Evolutionary conservation across 2,329 filamentous ascomycete species (phyloP).

Genomic region (Ophiostoma tasmaniense): DNA sequence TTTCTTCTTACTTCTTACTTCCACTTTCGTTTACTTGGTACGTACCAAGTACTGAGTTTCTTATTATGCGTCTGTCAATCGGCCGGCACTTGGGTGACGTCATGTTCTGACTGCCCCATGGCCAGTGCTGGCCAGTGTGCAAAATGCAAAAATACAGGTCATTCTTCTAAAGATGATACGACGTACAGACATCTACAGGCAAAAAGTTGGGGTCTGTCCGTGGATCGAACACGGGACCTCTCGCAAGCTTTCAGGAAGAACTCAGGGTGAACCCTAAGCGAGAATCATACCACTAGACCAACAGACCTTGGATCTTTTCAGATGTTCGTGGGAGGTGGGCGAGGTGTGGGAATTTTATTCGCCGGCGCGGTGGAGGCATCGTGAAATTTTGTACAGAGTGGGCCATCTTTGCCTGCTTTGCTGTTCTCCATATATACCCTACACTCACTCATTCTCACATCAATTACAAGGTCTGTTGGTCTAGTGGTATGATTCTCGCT

Average conservation of each 20-base stretch:
- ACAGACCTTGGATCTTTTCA: constrained; percentile 8
- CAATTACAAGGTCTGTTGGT: constrained; percentile 26
- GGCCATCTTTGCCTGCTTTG: neutral
- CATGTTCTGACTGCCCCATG: neutral
- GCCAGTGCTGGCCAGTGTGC: neutral
- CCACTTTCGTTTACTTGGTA: too few species aligned
- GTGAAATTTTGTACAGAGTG: neutral
- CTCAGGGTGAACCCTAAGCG: constrained; percentile 43
- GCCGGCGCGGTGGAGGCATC: too few species aligned
- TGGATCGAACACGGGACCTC: constrained; percentile 11
- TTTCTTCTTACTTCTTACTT: neutral
- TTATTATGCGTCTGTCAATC: too few species aligned
- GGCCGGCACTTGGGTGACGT: neutral
- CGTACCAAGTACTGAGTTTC: too few species aligned
- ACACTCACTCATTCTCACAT: neutral
- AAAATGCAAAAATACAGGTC: neutral
- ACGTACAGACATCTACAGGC: neutral
- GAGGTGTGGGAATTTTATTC: neutral
- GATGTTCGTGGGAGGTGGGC: neutral
- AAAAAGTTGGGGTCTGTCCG: constrained; percentile 9
- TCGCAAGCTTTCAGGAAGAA: constrained; percentile 4
- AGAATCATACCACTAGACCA: constrained; percentile 58
- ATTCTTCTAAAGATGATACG: neutral
- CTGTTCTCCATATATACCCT: neutral
- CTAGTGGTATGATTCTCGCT: constrained; percentile 60